Evolutionary conservation across 495 filamentous ascomycete genomes (phyloP).

Genomic region (Staphylotrichum tortipilum): DNA sequence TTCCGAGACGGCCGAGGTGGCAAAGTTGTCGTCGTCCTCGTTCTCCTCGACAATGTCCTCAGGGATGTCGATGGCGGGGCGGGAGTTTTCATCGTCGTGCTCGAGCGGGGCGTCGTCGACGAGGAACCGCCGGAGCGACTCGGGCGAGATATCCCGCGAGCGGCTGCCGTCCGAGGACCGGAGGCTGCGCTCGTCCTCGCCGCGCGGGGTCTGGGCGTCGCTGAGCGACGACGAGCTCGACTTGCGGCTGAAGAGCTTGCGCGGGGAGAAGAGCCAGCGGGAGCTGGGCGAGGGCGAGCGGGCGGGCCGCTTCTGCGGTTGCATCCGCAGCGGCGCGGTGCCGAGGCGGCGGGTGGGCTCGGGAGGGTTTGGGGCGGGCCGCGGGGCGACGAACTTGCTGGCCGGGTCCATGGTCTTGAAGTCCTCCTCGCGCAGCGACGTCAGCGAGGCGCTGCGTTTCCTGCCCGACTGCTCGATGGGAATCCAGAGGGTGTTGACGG

Average conservation of each 20-base stretch:
- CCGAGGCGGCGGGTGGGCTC: constrained; percentile 42
- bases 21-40: constrained; percentile 50
- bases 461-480: constrained; percentile 56
- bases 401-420: constrained; percentile 69
- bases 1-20: constrained; percentile 39
- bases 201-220: constrained; percentile 1
- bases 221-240: constrained; percentile 25
- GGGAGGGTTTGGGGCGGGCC: constrained; percentile 46
- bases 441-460: constrained; percentile 43
- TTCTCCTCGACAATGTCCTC: constrained; percentile 47
- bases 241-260: constrained; percentile 35
- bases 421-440: constrained; percentile 38
- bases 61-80: constrained; percentile 32
- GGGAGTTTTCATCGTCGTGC: constrained; percentile 4
- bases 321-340: constrained; percentile 47
- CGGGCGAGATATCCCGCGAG: constrained; percentile 41
- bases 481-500: constrained; percentile 72
- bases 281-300: constrained; percentile 42
- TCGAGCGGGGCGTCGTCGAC: constrained; percentile 27
- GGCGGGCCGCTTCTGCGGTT: constrained; percentile 38
- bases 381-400: constrained; percentile 64
- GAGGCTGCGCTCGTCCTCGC: constrained; percentile 22
- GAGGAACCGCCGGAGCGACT: constrained; percentile 38
- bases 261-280: constrained; percentile 34
- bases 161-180: constrained; percentile 33